Evolutionary conservation across 257 asterid species (phyloP), one percentile per base, ranked within the genome.

Genomic region (Solanum pinnatisectum): DNA sequence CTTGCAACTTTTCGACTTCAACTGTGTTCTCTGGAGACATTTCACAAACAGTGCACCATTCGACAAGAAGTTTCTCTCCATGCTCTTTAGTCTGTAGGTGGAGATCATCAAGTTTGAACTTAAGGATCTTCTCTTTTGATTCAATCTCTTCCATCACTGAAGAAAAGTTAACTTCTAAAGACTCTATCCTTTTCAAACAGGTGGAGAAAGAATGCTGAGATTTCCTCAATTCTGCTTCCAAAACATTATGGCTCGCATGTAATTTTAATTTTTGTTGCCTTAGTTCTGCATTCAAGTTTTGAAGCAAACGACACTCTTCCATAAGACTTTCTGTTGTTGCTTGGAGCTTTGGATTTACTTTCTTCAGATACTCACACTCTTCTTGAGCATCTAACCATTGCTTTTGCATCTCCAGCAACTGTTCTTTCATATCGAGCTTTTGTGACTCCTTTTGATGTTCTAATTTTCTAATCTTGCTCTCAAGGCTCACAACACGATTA

Each of bases 341-440:
- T 85, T 93, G 93, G 42, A 93, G 88, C 87, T 77, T 89, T 76
- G 85, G 71, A 37, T 93, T 93, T 87, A 89, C 79, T 89, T 84
- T 79, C 83, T 91, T 89, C 78, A 93, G 87, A 87, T 87, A 84
- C 46, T 27, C 74, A 32, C 94, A 83, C 92, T 89, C 91, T 84
- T 90, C 95, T 68, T 89, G 89, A 86, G 91, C 86, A 46, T 89
- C 95, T 35, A 83, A 86, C 88, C 91, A 93, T 82, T 85, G 79
- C 16, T 88, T 89, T 56, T 92, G 60, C 90, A 89, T 87, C 56
- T 90, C 91, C 89, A 33, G 22, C 87, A 92, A 39, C 90, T 90
- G 91, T 2, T 90, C 86, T 88, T 83, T 87, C 84, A 67, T 60
- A 27, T 46, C 33, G 44, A 86, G 76, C 91, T 88, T 88, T 39